These are phyloP conservation scores for Acanthochlamys bracteata DNA, from an alignment of 106 monocot species.

Conservation along the genomic window DNA sequence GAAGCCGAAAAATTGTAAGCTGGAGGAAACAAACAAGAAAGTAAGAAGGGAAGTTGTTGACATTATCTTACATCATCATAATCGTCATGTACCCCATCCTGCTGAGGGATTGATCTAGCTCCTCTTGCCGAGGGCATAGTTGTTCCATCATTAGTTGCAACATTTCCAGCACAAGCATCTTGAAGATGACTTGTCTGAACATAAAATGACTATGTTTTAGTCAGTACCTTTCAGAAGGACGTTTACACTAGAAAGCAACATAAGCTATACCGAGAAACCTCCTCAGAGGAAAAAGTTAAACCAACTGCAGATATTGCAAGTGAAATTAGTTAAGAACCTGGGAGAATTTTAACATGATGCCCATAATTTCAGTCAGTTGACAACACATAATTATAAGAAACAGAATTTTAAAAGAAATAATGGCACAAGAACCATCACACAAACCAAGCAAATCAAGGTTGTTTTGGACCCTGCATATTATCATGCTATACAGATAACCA, in stretches of 20 bases:
- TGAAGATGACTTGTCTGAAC: neutral
- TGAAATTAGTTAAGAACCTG: too few species aligned
- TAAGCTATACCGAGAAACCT: too few species aligned
- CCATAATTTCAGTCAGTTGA: too few species aligned
- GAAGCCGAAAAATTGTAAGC: constrained; percentile 5
- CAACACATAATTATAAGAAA: too few species aligned
- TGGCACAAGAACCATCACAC: too few species aligned
- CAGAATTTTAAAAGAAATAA: too few species aligned
- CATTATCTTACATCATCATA: constrained; percentile 48
- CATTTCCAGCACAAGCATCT: neutral
- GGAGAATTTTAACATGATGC: too few species aligned
- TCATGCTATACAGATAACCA: too few species aligned
- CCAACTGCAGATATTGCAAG: too few species aligned
- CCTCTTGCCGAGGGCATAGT: constrained; percentile 10
- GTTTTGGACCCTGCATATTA: too few species aligned
- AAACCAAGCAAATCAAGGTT: too few species aligned
- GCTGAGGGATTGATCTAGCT: constrained; percentile 45
- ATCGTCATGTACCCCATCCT: constrained; percentile 79
- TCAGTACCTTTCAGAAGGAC: neutral
- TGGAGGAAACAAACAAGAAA: neutral
- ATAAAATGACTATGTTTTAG: neutral
- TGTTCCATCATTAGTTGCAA: neutral
- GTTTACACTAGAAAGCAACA: neutral
- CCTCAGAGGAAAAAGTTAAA: too few species aligned
- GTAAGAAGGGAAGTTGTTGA: neutral